A percentile compares a stretch with the other conserved stretches of the same genome.
phyloP scores from a whole-genome alignment of 1,139 yeast species.

The Blastobotrys malaysiensis region DNA sequence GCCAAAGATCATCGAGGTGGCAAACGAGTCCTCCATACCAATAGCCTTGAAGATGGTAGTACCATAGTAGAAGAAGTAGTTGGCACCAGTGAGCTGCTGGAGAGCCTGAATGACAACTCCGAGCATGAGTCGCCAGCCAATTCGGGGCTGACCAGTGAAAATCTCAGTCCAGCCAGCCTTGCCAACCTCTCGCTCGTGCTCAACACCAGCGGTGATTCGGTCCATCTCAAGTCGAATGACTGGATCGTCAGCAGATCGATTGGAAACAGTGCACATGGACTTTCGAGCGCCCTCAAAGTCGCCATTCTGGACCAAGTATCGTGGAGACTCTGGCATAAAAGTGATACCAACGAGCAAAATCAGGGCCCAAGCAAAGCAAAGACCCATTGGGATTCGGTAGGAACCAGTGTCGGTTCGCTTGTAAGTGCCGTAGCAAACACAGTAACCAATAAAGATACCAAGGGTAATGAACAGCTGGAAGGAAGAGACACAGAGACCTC shows the following conservation, averaged over 20 bases:
- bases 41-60: slow-evolving; percentile 72
- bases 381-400: slow-evolving; percentile 57
- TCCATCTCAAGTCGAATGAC: slow-evolving; percentile 55
- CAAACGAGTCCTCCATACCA: slow-evolving; percentile 59
- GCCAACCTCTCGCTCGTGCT: slow-evolving; percentile 58
- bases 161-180: slow-evolving; percentile 65
- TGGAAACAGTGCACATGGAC: slow-evolving; percentile 58
- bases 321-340: slow-evolving; percentile 75
- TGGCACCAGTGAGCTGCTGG: slow-evolving; percentile 77
- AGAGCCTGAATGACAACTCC: slow-evolving; percentile 63
- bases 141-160: slow-evolving; percentile 60
- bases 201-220: slow-evolving; percentile 57
- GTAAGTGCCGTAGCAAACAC: slow-evolving; percentile 63
- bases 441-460: slow-evolving; percentile 64
- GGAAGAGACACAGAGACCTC: slow-evolving; percentile 65
- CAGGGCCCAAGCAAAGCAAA: slow-evolving; percentile 43
- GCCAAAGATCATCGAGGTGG: slow-evolving; percentile 73
- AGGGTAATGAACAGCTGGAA: slow-evolving; percentile 66
- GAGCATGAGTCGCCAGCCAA: slow-evolving; percentile 56
- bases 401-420: slow-evolving; percentile 46
- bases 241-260: slow-evolving; percentile 55
- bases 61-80: slow-evolving; percentile 79
- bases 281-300: slow-evolving; percentile 53
- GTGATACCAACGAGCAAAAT: slow-evolving; percentile 48
- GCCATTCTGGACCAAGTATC: slow-evolving; percentile 55